Percentiles rank a stretch among this genome's conserved stretches.
These are phyloP conservation scores for Karstenula rhodostoma DNA, from an alignment of 2,329 filamentous ascomycete genomes.

Conservation along the genomic window DNA sequence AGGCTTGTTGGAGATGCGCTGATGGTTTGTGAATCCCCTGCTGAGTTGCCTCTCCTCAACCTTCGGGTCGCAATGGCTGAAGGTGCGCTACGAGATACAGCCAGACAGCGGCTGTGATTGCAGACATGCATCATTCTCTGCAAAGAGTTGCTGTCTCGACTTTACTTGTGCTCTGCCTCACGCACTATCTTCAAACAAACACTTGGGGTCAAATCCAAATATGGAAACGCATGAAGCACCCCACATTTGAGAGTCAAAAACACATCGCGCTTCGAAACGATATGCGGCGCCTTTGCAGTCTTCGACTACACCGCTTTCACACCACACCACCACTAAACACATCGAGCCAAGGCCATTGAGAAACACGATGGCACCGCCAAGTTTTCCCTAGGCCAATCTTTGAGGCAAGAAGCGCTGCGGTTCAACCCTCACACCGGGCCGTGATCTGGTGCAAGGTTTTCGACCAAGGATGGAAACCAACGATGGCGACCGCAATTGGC, in stretches of 20 bases:
- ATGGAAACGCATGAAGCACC: conserved; percentile 11
- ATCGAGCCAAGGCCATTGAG: conserved; percentile 15
- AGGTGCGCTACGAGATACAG: background rate
- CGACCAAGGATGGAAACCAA: conserved; percentile 3
- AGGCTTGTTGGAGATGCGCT: background rate
- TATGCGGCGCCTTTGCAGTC: background rate
- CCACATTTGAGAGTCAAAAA: conserved; percentile 1
- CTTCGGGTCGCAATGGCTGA: background rate
- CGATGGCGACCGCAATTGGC: conserved; percentile 6
- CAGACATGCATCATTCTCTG: background rate
- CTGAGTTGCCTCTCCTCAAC: background rate
- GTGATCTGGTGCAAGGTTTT: background rate
- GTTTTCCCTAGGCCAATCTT: conserved; percentile 7
- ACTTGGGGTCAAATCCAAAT: conserved; percentile 3
- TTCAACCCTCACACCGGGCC: background rate
- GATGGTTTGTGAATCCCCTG: background rate
- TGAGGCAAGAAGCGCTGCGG: conserved; percentile 21
- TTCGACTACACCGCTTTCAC: background rate
- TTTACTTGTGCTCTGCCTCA: background rate
- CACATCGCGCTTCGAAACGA: conserved; percentile 13
- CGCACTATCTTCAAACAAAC: conserved; percentile 4
- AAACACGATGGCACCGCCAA: conserved; percentile 23
- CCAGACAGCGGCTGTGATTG: background rate
- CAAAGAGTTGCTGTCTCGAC: background rate
- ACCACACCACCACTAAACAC: background rate